Evolutionary conservation across 2,329 filamentous ascomycete species (phyloP).

Genomic region (Botrytis paeoniae): DNA sequence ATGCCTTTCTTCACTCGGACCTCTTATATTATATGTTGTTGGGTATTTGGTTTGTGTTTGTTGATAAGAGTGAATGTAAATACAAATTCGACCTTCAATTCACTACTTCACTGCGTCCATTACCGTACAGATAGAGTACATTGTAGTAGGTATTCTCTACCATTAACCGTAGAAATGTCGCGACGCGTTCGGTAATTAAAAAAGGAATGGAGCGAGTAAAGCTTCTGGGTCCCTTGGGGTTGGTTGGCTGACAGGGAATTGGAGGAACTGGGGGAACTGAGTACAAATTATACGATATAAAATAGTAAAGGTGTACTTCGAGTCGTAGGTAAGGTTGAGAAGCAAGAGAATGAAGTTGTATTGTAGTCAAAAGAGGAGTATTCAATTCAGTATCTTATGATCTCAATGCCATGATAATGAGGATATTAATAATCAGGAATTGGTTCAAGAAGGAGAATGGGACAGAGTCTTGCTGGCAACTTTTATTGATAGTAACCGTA

Average conservation of each 20-base stretch:
- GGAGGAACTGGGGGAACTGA: too few species aligned
- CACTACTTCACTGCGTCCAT: background rate
- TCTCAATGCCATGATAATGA: background rate
- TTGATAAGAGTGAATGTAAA: background rate
- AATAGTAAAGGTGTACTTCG: background rate
- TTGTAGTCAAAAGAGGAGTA: background rate
- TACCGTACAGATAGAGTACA: background rate
- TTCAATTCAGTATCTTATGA: background rate
- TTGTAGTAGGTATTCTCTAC: background rate
- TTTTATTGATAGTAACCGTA: background rate
- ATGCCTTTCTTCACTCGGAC: background rate
- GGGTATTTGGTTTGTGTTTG: background rate
- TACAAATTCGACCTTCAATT: background rate
- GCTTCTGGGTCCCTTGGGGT: background rate
- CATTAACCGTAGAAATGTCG: slow-evolving; percentile 10
- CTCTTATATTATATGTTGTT: background rate
- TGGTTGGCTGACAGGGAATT: slow-evolving; percentile 3
- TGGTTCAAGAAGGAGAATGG: too few species aligned
- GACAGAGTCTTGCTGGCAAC: background rate
- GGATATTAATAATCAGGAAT: background rate
- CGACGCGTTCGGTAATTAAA: slow-evolving; percentile 26
- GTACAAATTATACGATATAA: background rate
- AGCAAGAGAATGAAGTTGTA: background rate
- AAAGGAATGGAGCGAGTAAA: background rate
- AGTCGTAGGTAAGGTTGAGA: background rate